Conservation (phyloP, 2,329 filamentous ascomycete species). For the Aspergillus chevalieri region DNA sequence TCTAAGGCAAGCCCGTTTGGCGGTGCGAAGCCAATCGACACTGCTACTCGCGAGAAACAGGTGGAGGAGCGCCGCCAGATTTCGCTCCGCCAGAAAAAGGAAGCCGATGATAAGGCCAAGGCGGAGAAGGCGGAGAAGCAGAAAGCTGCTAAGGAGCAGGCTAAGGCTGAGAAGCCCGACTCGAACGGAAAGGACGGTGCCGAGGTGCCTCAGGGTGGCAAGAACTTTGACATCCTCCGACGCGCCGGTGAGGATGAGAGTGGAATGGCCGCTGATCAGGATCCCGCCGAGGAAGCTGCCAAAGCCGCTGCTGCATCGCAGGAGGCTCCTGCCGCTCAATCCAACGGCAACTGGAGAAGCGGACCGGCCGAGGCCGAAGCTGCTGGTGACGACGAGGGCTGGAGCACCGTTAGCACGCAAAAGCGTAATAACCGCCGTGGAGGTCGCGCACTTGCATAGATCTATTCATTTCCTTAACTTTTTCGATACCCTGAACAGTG, state of each 20-base stretch:
- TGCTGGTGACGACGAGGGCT: constrained; percentile 38
- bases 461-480: constrained; percentile 6
- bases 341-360: constrained; percentile 39
- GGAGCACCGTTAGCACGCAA: constrained; percentile 43
- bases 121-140: constrained; percentile 62
- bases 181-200: constrained; percentile 36
- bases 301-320: constrained; percentile 47
- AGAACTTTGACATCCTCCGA: constrained; percentile 52
- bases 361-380: constrained; percentile 26
- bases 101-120: constrained; percentile 78
- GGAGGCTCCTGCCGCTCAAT: constrained; percentile 43
- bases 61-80: constrained; percentile 82
- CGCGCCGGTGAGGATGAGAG: constrained; percentile 44
- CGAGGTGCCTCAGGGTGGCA: constrained; percentile 38
- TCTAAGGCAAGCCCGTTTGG: constrained; percentile 90
- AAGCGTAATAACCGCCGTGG: constrained; percentile 42
- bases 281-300: constrained; percentile 43
- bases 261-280: constrained; percentile 47
- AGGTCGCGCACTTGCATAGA: constrained; percentile 36
- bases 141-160: constrained; percentile 39
- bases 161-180: constrained; percentile 33
- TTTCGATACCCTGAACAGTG: constrained; percentile 25
- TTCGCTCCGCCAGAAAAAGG: constrained; percentile 72
- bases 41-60: constrained; percentile 77
- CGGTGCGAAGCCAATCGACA: constrained; percentile 89